Conservation (phyloP, 768 basidiomycete species). For the Phylloporus sp. region DNA sequence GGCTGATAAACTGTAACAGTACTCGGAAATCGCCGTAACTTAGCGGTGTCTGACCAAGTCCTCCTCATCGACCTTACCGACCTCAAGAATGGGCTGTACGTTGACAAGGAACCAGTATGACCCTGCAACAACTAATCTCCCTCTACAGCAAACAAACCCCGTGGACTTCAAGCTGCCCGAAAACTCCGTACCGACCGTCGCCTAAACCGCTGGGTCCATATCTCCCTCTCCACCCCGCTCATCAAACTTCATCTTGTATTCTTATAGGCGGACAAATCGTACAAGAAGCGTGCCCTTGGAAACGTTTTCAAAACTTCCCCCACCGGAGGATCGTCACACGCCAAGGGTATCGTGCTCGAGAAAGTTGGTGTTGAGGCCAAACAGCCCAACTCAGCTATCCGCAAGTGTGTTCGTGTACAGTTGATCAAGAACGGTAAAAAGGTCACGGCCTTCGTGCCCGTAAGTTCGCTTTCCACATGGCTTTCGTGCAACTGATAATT, state of each 20-base stretch:
- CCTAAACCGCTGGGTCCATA: constrained; percentile 93
- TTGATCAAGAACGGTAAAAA: constrained; percentile 99
- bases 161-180: constrained; percentile 97
- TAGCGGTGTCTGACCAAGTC: constrained; percentile 8
- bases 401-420: constrained; percentile 99
- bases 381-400: constrained; percentile 99
- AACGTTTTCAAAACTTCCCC: constrained; percentile 99
- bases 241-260: constrained; percentile 14
- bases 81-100: constrained; percentile 84
- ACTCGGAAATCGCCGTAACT: constrained; percentile 30
- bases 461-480: constrained; percentile 38
- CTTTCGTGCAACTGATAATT: constrained; percentile 2
- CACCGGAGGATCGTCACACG: constrained; percentile 98
- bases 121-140: constrained; percentile 5
- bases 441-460: constrained; percentile 99
- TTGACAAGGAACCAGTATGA: constrained; percentile 27
- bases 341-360: constrained; percentile 99
- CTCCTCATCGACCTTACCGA: constrained; percentile 45
- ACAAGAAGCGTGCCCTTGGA: constrained; percentile 99
- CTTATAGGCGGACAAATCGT: constrained; percentile 88
- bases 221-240: constrained; percentile 2
- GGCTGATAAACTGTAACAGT: constrained; percentile 43
- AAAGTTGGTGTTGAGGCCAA: constrained; percentile 99
- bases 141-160: constrained; percentile 88
- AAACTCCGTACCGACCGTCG: constrained; percentile 93